Percentiles rank a stretch among this genome's conserved stretches.
Evolutionary conservation across 305 asterid species (phyloP).

Genomic region (Monarda citriodora): DNA sequence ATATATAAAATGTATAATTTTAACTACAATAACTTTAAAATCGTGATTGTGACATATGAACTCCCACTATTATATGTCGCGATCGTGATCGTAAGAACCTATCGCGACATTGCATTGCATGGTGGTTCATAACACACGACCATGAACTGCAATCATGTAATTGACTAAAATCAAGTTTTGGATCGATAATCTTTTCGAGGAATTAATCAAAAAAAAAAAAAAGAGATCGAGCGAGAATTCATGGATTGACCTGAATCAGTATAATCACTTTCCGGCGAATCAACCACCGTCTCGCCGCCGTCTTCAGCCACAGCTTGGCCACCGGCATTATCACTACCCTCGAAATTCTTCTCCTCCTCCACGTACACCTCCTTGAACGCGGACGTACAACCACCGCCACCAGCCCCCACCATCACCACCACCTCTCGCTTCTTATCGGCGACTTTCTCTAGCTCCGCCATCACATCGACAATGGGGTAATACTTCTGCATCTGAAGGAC

Average conservation of each 20-base stretch:
- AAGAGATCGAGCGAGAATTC: background rate
- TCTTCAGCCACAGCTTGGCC: slow-evolving; percentile 42
- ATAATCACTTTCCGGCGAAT: slow-evolving; percentile 50
- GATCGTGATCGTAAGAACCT: too few relatives aligned
- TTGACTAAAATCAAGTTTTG: too few relatives aligned
- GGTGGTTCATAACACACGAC: too few relatives aligned
- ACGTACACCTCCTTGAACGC: slow-evolving; percentile 21
- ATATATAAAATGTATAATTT: too few relatives aligned
- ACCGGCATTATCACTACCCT: slow-evolving; percentile 38
- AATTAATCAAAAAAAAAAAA: background rate
- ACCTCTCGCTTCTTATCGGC: slow-evolving; percentile 42
- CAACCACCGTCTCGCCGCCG: slow-evolving; percentile 34
- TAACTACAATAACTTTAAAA: too few relatives aligned
- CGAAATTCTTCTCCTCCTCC: slow-evolving; percentile 36
- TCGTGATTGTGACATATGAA: too few relatives aligned
- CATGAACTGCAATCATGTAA: too few relatives aligned
- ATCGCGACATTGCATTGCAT: too few relatives aligned
- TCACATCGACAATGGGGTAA: slow-evolving; percentile 79
- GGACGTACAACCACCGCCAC: slow-evolving; percentile 19
- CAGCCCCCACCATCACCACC: background rate
- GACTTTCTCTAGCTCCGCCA: slow-evolving; percentile 70
- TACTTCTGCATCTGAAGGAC: slow-evolving; percentile 94
- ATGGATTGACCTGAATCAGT: slow-evolving; percentile 65
- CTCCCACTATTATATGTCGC: too few relatives aligned
- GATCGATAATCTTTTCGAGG: background rate